Conservation (phyloP, 805 yeast genomes). For the Candida argentea region DNA sequence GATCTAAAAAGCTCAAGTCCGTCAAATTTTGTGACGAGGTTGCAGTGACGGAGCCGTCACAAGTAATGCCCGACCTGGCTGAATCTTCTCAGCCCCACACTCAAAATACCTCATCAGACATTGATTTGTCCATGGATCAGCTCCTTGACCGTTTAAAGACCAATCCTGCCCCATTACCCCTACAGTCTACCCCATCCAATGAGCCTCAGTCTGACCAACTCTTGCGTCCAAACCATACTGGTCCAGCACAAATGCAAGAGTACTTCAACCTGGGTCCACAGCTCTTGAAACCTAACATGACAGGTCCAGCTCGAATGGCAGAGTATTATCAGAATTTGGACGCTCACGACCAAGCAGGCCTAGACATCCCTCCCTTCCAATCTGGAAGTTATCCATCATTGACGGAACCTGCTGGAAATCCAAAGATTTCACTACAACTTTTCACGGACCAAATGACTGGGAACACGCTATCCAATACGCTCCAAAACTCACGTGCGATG, state of each 20-base stretch:
- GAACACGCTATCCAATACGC: slow-evolving; percentile 22
- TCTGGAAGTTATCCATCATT: no score
- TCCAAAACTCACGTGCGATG: slow-evolving; percentile 22
- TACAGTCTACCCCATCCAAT: background rate
- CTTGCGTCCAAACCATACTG: slow-evolving; percentile 32
- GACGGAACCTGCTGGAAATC: slow-evolving; percentile 16
- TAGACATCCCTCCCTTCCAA: slow-evolving; percentile 9
- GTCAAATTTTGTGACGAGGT: slow-evolving; percentile 69
- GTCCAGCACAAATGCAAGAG: slow-evolving; percentile 33
- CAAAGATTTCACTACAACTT: slow-evolving; percentile 25
- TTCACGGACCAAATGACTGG: slow-evolving; percentile 34
- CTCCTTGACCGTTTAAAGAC: slow-evolving; percentile 35
- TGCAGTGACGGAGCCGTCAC: slow-evolving; percentile 33
- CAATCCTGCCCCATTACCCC: slow-evolving; percentile 4
- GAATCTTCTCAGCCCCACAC: slow-evolving; percentile 14
- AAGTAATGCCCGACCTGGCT: slow-evolving; percentile 10
- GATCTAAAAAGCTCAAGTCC: slow-evolving; percentile 39
- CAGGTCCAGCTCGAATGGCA: slow-evolving; percentile 36
- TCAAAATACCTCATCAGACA: slow-evolving; percentile 45
- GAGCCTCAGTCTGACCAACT: background rate
- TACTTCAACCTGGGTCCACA: slow-evolving; percentile 14
- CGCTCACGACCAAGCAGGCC: slow-evolving; percentile 1
- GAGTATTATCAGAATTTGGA: slow-evolving; percentile 6
- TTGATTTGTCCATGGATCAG: slow-evolving; percentile 71
- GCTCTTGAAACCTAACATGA: slow-evolving; percentile 32